Evolutionary conservation across 805 yeast genomes (phyloP).

Genomic region (Candida montana): DNA sequence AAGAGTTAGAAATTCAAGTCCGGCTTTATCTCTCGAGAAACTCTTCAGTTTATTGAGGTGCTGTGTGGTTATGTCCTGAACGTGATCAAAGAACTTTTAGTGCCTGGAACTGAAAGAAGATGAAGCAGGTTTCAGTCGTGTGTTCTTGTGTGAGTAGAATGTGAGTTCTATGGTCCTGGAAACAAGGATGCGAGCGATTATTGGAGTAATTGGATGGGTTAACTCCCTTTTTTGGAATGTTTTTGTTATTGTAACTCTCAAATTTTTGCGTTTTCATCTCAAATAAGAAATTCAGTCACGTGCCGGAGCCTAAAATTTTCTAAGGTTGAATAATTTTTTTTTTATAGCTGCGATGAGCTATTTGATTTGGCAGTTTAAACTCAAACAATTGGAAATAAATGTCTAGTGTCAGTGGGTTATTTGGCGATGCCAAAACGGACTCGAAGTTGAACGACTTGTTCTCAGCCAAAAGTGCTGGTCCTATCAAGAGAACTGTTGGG

Average conservation of each 20-base stretch:
- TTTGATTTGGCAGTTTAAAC: too few species aligned
- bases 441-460: conserved; percentile 31
- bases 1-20: too few species aligned
- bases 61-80: neutral
- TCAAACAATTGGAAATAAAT: too few species aligned
- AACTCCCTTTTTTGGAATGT: neutral
- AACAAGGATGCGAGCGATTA: too few species aligned
- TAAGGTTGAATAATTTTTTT: conserved; percentile 4
- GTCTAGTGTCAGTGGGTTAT: conserved; percentile 30
- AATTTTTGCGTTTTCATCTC: conserved; percentile 5
- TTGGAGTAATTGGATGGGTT: neutral
- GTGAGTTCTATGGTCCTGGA: too few species aligned
- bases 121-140: too few species aligned
- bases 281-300: neutral
- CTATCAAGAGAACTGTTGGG: conserved; percentile 37
- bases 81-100: neutral
- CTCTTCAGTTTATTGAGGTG: neutral
- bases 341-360: conserved; percentile 18
- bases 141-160: too few species aligned
- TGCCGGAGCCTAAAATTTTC: neutral
- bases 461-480: conserved; percentile 38
- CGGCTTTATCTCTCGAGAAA: too few species aligned
- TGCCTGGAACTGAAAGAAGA: too few species aligned
- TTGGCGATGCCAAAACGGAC: conserved; percentile 27
- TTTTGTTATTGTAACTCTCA: conserved; percentile 9